These are phyloP conservation scores for Saturnispora diversa DNA, from an alignment of 805 yeast species.

Conservation along the genomic window DNA sequence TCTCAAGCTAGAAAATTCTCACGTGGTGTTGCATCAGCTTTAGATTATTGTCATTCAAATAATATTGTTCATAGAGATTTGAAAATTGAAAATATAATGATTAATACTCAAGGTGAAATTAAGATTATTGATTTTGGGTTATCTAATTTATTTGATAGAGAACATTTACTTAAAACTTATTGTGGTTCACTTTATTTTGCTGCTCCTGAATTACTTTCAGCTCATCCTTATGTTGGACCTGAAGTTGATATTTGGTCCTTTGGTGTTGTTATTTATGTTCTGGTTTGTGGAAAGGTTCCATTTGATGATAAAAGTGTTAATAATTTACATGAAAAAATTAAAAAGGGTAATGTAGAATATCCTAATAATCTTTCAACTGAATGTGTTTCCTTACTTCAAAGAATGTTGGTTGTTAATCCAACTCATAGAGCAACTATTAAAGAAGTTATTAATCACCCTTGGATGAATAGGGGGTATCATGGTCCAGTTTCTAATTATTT, in stretches of 20 bases:
- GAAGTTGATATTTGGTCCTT: constrained; percentile 98
- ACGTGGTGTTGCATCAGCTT: constrained; percentile 86
- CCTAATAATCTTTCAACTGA: constrained; percentile 75
- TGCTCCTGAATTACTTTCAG: constrained; percentile 92
- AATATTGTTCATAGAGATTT: constrained; percentile 95
- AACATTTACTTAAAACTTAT: constrained; percentile 73
- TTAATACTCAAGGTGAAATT: constrained; percentile 86
- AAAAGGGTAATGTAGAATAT: constrained; percentile 85
- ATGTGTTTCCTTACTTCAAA: constrained; percentile 68
- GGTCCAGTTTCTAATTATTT: constrained; percentile 60
- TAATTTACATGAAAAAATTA: constrained; percentile 87
- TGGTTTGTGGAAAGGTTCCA: constrained; percentile 97
- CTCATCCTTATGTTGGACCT: constrained; percentile 90
- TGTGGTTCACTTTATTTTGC: constrained; percentile 98
- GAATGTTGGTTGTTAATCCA: constrained; percentile 92
- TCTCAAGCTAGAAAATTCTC: constrained; percentile 92
- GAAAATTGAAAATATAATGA: constrained; percentile 93
- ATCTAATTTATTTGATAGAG: constrained; percentile 73
- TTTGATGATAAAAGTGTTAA: constrained; percentile 93
- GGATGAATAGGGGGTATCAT: constrained; percentile 90
- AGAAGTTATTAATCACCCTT: constrained; percentile 82
- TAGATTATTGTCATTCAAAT: constrained; percentile 88
- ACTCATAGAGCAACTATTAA: constrained; percentile 64
- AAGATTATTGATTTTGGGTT: constrained; percentile 95
- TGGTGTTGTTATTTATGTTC: constrained; percentile 90